Conservation (phyloP, 129 eudicot genomes). For the Calendula officinalis region DNA sequence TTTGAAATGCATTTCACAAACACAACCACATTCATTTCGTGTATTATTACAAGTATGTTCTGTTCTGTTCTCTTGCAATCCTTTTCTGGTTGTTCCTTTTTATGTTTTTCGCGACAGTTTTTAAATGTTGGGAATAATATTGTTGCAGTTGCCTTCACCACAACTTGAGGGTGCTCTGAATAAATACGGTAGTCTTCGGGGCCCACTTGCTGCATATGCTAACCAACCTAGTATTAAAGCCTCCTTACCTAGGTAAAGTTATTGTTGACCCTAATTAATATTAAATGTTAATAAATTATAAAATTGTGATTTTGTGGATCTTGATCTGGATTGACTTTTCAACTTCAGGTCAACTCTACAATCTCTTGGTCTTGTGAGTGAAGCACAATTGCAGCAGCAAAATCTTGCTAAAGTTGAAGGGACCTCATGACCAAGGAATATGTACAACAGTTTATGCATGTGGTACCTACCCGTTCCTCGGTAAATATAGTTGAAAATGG, state of each 20-base stretch:
- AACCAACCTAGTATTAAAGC: slow-evolving; percentile 55
- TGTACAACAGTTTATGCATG: not conserved
- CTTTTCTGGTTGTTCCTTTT: not conserved
- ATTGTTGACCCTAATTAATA: too few species aligned
- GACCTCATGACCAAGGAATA: slow-evolving; percentile 28
- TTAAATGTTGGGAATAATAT: not conserved
- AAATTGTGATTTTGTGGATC: not conserved
- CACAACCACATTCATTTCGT: slow-evolving; percentile 87
- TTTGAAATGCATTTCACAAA: slow-evolving; percentile 87
- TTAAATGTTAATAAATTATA: too few species aligned
- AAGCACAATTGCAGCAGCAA: slow-evolving; percentile 39
- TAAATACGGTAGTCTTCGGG: slow-evolving; percentile 67
- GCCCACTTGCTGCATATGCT: slow-evolving; percentile 74
- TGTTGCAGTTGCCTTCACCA: slow-evolving; percentile 82
- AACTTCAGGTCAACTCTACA: slow-evolving; percentile 56
- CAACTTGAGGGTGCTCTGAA: slow-evolving; percentile 89
- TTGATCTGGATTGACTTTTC: not conserved
- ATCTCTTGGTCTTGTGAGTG: slow-evolving; percentile 63
- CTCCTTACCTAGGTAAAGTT: slow-evolving; percentile 68
- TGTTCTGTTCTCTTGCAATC: slow-evolving; percentile 28
- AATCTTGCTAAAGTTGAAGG: slow-evolving; percentile 49
- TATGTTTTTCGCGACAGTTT: not conserved
- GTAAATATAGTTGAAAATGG: slow-evolving; percentile 15
- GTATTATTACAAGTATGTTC: slow-evolving; percentile 72
- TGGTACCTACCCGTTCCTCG: not conserved